Percentiles rank a stretch among this genome's conserved stretches.
Evolutionary conservation across 2,329 filamentous ascomycete species (phyloP).

Genomic region (Rutstroemia sp.): DNA sequence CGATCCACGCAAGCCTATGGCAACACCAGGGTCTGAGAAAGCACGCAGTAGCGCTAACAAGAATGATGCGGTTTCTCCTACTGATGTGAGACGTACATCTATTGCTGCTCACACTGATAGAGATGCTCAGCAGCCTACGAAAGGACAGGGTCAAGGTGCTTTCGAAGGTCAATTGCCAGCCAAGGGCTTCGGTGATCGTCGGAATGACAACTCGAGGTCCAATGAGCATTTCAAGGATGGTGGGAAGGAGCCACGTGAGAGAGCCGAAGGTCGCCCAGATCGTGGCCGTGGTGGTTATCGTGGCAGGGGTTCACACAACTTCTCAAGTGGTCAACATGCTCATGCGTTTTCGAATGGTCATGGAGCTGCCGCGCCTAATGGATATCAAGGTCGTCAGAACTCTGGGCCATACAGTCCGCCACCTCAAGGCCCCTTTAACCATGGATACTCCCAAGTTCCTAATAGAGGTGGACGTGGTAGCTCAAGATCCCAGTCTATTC

Average conservation of each 20-base stretch:
- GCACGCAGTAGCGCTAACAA: conserved; percentile 17
- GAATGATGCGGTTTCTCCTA: conserved; percentile 17
- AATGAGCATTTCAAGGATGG: conserved; percentile 20
- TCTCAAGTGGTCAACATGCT: conserved; percentile 28
- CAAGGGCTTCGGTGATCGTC: conserved; percentile 23
- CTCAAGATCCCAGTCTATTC: conserved; percentile 55
- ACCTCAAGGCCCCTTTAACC: conserved; percentile 30
- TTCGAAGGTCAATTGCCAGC: conserved; percentile 21
- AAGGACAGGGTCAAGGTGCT: conserved; percentile 11
- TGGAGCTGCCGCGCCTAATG: conserved; percentile 23
- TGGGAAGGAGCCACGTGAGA: conserved; percentile 26
- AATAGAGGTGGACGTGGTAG: conserved; percentile 38
- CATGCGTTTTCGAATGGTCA: conserved; percentile 36
- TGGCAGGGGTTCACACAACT: conserved; percentile 35
- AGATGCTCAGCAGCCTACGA: conserved; percentile 16
- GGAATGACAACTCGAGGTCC: conserved; percentile 19
- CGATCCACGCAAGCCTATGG: conserved; percentile 22
- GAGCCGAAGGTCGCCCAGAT: conserved; percentile 33
- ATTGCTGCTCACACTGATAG: conserved; percentile 27
- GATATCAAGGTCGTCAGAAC: conserved; percentile 23
- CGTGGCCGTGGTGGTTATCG: conserved; percentile 39
- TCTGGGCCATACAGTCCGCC: conserved; percentile 31
- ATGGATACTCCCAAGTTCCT: conserved; percentile 27
- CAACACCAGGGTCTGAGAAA: conserved; percentile 21
- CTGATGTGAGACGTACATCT: conserved; percentile 28